phyloP scores from a whole-genome alignment of 345 rosid species.

The Triadica sebifera region DNA sequence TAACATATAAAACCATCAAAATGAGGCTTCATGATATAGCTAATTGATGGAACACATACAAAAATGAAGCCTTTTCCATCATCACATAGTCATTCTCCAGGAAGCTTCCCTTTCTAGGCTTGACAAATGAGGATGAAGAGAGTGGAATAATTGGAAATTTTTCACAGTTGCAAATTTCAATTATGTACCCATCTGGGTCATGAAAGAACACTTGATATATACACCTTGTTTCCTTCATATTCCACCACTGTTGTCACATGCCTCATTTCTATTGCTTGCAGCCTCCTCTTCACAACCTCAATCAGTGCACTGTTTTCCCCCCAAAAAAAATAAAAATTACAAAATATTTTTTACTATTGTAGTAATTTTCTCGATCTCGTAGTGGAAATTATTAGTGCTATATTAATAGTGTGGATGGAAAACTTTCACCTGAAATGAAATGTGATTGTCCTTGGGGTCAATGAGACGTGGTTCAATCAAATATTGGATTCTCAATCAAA shows the following conservation, averaged over 20 bases:
- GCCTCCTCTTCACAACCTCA: slow-evolving; percentile 44
- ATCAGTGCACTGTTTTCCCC: slow-evolving; percentile 38
- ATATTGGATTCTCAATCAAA: slow-evolving; percentile 53
- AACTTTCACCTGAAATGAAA: slow-evolving; percentile 51
- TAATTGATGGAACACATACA: too few relatives aligned
- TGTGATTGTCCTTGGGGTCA: slow-evolving; percentile 60
- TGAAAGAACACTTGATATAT: slow-evolving; percentile 63
- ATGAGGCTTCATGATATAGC: too few relatives aligned
- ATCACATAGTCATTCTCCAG: too few relatives aligned
- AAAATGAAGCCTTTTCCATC: too few relatives aligned
- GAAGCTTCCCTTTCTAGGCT: too few relatives aligned
- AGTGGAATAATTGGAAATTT: slow-evolving; percentile 49
- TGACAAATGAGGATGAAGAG: slow-evolving; percentile 25
- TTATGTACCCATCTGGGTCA: slow-evolving; percentile 66
- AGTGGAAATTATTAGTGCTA: neutral
- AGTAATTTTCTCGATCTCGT: neutral
- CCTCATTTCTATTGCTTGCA: slow-evolving; percentile 46
- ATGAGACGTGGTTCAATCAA: slow-evolving; percentile 48
- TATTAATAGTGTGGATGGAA: neutral
- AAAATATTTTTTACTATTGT: neutral
- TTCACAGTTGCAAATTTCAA: slow-evolving; percentile 58
- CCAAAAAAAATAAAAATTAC: too few relatives aligned
- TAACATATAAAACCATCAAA: too few relatives aligned
- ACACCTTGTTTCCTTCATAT: slow-evolving; percentile 45
- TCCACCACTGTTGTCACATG: slow-evolving; percentile 50